phyloP scores from a whole-genome alignment of 2,329 filamentous ascomycete genomes.

The Dothistroma pini region DNA sequence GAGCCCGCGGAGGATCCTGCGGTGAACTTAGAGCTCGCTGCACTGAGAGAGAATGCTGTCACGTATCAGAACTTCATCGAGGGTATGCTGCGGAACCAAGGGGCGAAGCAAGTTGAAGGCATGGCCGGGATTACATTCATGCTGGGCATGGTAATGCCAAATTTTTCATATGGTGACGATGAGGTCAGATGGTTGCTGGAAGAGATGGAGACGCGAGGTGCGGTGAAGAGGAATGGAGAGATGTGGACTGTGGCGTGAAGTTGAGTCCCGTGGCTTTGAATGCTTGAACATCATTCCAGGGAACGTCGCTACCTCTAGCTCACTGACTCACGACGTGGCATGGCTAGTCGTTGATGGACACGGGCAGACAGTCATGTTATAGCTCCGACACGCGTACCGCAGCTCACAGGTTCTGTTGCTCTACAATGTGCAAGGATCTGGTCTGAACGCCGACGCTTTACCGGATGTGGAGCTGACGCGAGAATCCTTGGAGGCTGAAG shows the following conservation, averaged over 20 bases:
- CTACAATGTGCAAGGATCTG: no score
- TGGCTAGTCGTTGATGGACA: no score
- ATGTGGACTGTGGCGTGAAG: constrained; percentile 28
- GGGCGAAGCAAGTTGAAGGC: constrained; percentile 49
- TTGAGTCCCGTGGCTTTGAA: not conserved
- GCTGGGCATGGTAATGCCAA: constrained; percentile 86
- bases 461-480: not conserved
- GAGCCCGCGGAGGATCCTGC: constrained; percentile 44
- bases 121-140: constrained; percentile 92
- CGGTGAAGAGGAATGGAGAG: constrained; percentile 49
- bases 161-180: constrained; percentile 85
- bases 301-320: no score
- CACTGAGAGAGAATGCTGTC: constrained; percentile 64
- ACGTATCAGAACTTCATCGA: constrained; percentile 91
- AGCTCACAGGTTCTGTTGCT: no score
- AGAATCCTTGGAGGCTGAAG: not conserved
- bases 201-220: constrained; percentile 69
- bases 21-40: constrained; percentile 51
- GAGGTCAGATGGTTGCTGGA: constrained; percentile 77
- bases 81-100: constrained; percentile 89
- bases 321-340: no score
- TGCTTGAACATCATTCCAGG: not conserved
- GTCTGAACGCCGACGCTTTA: not conserved
- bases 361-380: no score
- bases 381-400: no score